Conservation (phyloP, 306 rosid species). For the Biancaea sappan region DNA sequence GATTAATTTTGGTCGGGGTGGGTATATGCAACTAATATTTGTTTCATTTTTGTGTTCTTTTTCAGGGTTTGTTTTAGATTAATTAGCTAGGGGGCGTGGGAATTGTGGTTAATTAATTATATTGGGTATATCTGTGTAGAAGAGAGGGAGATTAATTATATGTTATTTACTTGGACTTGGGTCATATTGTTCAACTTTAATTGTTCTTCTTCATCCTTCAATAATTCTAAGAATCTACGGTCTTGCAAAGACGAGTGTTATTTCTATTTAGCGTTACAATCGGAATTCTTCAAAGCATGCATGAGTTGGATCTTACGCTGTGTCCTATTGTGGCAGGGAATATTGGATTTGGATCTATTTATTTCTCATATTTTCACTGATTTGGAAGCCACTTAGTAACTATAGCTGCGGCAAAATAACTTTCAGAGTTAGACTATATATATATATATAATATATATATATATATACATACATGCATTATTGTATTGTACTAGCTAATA, state of each 20-base stretch:
- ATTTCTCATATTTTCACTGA: background rate
- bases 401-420: background rate
- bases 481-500: slow-evolving; percentile 3
- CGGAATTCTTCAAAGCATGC: slow-evolving; percentile 14
- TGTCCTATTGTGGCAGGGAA: slow-evolving; percentile 6
- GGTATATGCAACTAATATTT: slow-evolving; percentile 42
- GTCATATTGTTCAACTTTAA: slow-evolving; percentile 14
- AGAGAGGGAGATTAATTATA: slow-evolving; percentile 47
- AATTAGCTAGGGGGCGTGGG: slow-evolving; percentile 13
- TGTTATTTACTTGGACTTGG: slow-evolving; percentile 37
- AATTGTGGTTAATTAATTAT: slow-evolving; percentile 24
- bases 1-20: slow-evolving; percentile 35
- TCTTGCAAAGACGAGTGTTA: slow-evolving; percentile 17
- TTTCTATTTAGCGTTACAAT: background rate
- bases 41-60: slow-evolving; percentile 36
- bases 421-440: background rate
- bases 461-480: slow-evolving; percentile 16
- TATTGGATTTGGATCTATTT: background rate
- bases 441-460: too few relatives aligned
- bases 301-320: slow-evolving; percentile 11
- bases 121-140: slow-evolving; percentile 53
- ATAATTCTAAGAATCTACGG: slow-evolving; percentile 18
- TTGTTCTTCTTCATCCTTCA: slow-evolving; percentile 5
- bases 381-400: slow-evolving; percentile 3
- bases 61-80: slow-evolving; percentile 21